Base-by-base conservation (phyloP, 164 flowering plant genomes). In the Berberis thunbergii region DNA sequence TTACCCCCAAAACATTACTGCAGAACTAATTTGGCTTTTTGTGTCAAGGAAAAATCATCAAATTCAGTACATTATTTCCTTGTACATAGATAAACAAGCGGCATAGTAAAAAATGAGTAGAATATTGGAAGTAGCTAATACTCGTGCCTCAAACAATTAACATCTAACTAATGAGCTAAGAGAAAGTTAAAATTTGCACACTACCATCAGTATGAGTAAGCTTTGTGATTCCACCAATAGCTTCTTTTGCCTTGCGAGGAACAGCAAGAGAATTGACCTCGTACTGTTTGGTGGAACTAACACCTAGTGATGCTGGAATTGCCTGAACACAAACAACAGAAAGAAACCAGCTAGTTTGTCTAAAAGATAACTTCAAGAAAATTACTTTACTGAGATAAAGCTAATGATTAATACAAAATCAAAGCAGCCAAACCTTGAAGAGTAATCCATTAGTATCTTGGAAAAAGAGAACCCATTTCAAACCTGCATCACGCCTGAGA, bases 391-490 rank as follows among this genome's bases (percentile, higher is more conserved):
- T 1, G 11, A 70, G 9, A 60, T 13, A 57, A 41, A 69, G 4
- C 4, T 52, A 4, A 49, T 10, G 7, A 8, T 46, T n/a, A 41
- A 67, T 5, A 49, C 8, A 38, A 61, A 45, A 42, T 42, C 49
- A 8, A 64, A 59, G 45, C 52, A 66, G 57, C 61, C 49, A 43
- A 70, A 90, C 99, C 85, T 91, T 95, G 76, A 95, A 95, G 54
- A 95, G 83, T 64, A 95, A 92, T 64, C 91, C 99, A 78, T 95
- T 95, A 55, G 99, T 95, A 71, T 95, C 99, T 84, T 95, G 99
- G 82, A 91, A 95, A 77, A 95, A 91, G 49, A 95, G 72, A 61
- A 95, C 97, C 97, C 97, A 95, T 76, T 75, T 87, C 64, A 85
- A 65, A 64, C 99, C 99, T 73, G 86, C 81, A 77, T 81, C 85